Conservation (phyloP, 2,329 filamentous ascomycete species). For the Tolypocladium endophyticum region DNA sequence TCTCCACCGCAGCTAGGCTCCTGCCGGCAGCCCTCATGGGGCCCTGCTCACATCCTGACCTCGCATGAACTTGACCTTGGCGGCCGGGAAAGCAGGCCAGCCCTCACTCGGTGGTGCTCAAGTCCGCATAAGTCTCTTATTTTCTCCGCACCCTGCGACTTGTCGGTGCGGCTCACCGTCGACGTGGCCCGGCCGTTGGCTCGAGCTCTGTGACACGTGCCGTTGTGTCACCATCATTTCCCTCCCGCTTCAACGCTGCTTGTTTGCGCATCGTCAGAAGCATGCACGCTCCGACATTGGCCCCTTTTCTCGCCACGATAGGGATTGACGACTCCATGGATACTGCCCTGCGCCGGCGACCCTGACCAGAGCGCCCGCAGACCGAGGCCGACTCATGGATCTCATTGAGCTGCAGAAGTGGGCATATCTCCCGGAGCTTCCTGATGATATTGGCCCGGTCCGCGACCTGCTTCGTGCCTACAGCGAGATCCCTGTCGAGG, state of each 20-base stretch:
- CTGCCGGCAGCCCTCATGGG: not conserved
- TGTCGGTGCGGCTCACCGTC: not conserved
- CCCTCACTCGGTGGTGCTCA: not conserved
- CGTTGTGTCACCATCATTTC: not conserved
- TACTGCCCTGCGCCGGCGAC: not conserved
- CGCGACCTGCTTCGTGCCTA: slow-evolving; percentile 26
- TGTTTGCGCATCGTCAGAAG: not conserved
- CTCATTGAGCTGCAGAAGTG: slow-evolving; percentile 22
- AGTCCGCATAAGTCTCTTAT: not conserved
- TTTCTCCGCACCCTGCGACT: not conserved
- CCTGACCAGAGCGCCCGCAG: not conserved
- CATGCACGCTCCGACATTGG: not conserved
- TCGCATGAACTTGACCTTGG: not conserved
- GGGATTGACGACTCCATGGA: not conserved
- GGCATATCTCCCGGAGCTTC: slow-evolving; percentile 25
- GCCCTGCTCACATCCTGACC: not conserved
- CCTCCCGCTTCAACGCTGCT: not conserved
- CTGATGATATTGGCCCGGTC: slow-evolving; percentile 23
- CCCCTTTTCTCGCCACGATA: not conserved
- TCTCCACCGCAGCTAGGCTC: not conserved
- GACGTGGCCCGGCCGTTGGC: not conserved
- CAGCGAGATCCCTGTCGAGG: slow-evolving; percentile 22
- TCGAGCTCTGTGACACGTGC: not conserved
- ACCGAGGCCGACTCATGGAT: slow-evolving; percentile 16
- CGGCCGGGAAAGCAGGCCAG: not conserved